These are phyloP conservation scores for Pelargonium myrrhifolium DNA, from an alignment of 441 rosid genomes.

Conservation along the genomic window DNA sequence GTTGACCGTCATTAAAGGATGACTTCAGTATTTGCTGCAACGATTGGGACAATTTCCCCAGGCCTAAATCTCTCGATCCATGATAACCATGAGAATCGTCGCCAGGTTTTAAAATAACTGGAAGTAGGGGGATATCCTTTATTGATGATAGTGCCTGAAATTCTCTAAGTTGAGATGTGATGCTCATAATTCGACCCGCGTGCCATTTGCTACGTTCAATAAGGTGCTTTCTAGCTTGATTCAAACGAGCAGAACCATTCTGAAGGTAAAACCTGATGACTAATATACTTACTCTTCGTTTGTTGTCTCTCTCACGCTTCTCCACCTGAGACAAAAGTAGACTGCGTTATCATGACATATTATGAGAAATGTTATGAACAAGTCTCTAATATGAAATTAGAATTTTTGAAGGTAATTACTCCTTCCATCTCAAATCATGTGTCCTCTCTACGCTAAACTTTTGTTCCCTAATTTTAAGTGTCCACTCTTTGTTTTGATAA, in stretches of 20 bases:
- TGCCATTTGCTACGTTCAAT: constrained; percentile 98
- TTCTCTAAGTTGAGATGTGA: constrained; percentile 90
- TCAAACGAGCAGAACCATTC: constrained; percentile 63
- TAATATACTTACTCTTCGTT: constrained; percentile 61
- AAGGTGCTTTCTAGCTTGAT: constrained; percentile 90
- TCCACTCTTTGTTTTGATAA: too few relatives aligned
- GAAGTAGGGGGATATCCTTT: constrained; percentile 65
- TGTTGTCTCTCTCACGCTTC: constrained; percentile 88
- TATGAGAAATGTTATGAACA: not conserved
- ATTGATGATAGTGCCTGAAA: constrained; percentile 87
- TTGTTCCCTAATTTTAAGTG: too few relatives aligned
- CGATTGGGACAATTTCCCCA: constrained; percentile 55
- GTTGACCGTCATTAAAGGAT: constrained; percentile 83
- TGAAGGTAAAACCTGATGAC: constrained; percentile 81
- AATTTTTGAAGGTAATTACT: not conserved
- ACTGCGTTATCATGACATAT: constrained; percentile 15
- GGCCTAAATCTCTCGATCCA: constrained; percentile 37
- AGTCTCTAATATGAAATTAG: not conserved
- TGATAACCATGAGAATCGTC: constrained; percentile 27
- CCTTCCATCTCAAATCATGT: too few relatives aligned
- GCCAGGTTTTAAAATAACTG: constrained; percentile 66
- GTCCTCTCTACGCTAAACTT: too few relatives aligned
- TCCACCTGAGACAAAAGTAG: constrained; percentile 63
- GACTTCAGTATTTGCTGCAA: constrained; percentile 59
- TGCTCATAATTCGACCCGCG: constrained; percentile 80